Base-by-base conservation (phyloP, 345 rosid species). In the Salix purpurea region DNA sequence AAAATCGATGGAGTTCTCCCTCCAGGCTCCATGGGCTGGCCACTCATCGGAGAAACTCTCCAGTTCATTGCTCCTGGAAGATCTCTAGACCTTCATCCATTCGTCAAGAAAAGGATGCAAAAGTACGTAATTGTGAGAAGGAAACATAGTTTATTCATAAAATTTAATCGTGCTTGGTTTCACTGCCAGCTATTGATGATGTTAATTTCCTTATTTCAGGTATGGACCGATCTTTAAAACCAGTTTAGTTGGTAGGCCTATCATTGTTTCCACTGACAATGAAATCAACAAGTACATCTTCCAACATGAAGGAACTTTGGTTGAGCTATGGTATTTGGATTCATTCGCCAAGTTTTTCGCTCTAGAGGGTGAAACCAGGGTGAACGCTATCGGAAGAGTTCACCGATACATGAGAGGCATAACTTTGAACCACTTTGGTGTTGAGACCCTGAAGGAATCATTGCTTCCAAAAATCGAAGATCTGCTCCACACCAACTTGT, bases 371-470 rank as follows among this genome's bases (percentile, higher is more conserved):
- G 65, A 71, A 9, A 70, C 54, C 37, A 73, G 40, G 34, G 14
- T 42, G 24, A 73, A 28, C 12, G 58, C 56, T 23, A 13, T 69
- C 7, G 34, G 65, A 14, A 3, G 16, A n/a, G 16, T 74, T 24
- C 83, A 77, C 23, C 71, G 67, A 21, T 83, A 77, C 62, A 12
- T 77, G 4, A 69, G 76, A 37, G 46, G 62, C 70, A 6, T 21
- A 5, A 36, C 71, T 46, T 39, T 65, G 44, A 72, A 34, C 42
- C 66, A 48, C 19, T 76, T 83, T 21, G 76, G 85, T 4, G 21
- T 40, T 44, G 70, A 76, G 5, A 70, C 46, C 37, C 37, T 34
- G 37, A 34, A 34, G 37, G 7, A 34, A 34, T 34, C 6, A 34
- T 34, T 34, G 37, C 37, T 34, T 34, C 37, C 37, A 5, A 34